Conservation (phyloP, 1,284 basidiomycete genomes). For the Apiotrichum porosum region DNA sequence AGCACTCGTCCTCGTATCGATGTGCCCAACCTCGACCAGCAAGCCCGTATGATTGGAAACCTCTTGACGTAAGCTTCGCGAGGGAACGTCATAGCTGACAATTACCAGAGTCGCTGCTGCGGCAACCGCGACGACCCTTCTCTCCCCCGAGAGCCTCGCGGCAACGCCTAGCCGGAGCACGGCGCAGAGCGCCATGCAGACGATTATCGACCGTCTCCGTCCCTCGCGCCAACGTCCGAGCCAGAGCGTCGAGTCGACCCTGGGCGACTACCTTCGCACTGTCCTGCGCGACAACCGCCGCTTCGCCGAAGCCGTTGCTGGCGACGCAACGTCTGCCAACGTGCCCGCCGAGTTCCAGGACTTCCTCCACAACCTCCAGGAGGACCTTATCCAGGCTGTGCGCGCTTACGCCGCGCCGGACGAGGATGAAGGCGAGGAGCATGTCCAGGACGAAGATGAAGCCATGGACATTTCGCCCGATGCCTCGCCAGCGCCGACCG, state of each 20-base stretch:
- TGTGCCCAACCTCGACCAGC: conserved; percentile 31
- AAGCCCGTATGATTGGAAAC: conserved; percentile 45
- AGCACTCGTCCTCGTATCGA: conserved; percentile 4
- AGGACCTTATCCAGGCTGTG: conserved; percentile 38
- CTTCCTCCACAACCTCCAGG: conserved; percentile 42
- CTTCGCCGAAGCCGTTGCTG: conserved; percentile 12
- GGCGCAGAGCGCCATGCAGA: conserved; percentile 30
- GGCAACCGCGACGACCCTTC: conserved; percentile 42
- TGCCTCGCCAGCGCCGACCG: not conserved
- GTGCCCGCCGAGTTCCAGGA: conserved; percentile 36
- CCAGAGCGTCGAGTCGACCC: conserved; percentile 35
- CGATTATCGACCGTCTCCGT: conserved; percentile 37
- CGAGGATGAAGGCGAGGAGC: conserved; percentile 4
- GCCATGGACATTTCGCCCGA: not conserved
- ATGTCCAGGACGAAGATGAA: not conserved
- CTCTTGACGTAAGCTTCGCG: conserved; percentile 39
- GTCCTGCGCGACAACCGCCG: conserved; percentile 31
- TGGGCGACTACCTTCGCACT: conserved; percentile 40
- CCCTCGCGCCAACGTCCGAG: conserved; percentile 22
- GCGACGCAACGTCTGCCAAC: conserved; percentile 12
- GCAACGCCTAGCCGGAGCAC: conserved; percentile 20
- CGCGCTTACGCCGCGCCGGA: conserved; percentile 32
- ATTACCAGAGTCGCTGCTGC: conserved; percentile 39
- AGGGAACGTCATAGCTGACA: not conserved
- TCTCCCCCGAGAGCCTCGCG: conserved; percentile 22